Conservation (phyloP, 2,329 filamentous ascomycete genomes). For the Arthroderma sp. region DNA sequence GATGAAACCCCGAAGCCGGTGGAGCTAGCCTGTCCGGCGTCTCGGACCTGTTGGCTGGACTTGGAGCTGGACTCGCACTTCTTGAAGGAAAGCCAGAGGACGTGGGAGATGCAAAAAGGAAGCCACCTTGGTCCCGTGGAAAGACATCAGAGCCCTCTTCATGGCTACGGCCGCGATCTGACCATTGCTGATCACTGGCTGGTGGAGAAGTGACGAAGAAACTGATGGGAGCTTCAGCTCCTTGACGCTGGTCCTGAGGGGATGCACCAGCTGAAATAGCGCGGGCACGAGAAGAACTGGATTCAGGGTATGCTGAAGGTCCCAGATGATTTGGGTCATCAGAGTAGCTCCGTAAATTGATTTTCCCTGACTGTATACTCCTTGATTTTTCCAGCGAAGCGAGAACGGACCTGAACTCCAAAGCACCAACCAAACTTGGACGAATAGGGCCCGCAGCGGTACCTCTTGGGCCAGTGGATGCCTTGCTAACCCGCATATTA, state of each 20-base stretch:
- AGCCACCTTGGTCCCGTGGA: conserved; percentile 8
- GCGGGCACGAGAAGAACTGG: conserved; percentile 26
- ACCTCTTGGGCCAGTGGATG: conserved; percentile 51
- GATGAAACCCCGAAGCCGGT: conserved; percentile 26
- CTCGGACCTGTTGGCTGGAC: conserved; percentile 13
- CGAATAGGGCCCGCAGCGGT: conserved; percentile 73
- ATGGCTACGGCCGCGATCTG: too few relatives aligned
- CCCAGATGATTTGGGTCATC: conserved; percentile 43
- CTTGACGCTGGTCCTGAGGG: conserved; percentile 1
- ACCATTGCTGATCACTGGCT: too few relatives aligned
- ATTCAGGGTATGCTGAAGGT: conserved; percentile 15
- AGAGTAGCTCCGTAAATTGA: conserved; percentile 57
- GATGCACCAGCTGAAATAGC: conserved; percentile 51
- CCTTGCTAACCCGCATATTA: conserved; percentile 79
- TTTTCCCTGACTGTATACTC: conserved; percentile 57
- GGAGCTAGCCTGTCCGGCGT: conserved; percentile 32
- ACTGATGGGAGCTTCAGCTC: too few relatives aligned
- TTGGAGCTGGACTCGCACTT: conserved; percentile 20
- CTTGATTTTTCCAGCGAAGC: conserved; percentile 74
- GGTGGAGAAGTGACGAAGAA: too few relatives aligned
- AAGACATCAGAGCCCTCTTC: too few relatives aligned
- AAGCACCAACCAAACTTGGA: conserved; percentile 79
- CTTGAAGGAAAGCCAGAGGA: conserved; percentile 19
- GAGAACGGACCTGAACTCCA: conserved; percentile 85
- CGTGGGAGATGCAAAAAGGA: conserved; percentile 23